Percentiles rank a stretch among this genome's conserved stretches.
Evolutionary conservation across 2,329 filamentous ascomycete genomes (phyloP).

Genomic region (Monilinia fructicola): DNA sequence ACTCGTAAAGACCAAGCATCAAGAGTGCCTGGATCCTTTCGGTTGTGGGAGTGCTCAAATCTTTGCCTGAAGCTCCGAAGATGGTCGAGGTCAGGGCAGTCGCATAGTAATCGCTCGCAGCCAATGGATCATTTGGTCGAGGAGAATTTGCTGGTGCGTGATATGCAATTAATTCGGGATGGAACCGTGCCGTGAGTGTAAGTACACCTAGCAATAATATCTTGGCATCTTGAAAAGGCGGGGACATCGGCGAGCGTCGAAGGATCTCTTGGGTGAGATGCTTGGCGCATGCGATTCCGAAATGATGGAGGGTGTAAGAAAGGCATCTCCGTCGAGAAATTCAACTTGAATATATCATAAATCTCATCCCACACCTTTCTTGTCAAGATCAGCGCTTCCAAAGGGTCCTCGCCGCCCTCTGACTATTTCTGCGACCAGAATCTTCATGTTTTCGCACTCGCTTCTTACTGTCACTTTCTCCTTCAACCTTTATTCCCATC

Average conservation of each 20-base stretch:
- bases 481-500: slow-evolving; percentile 36
- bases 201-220: slow-evolving; percentile 65
- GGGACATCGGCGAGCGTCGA: slow-evolving; percentile 26
- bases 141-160: slow-evolving; percentile 21
- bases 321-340: slow-evolving; percentile 70
- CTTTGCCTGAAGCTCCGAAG: slow-evolving; percentile 49
- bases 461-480: slow-evolving; percentile 50
- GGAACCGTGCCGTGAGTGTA: slow-evolving; percentile 68
- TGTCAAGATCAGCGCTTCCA: slow-evolving; percentile 62
- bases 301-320: slow-evolving; percentile 69
- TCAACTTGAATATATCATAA: slow-evolving; percentile 67
- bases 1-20: slow-evolving; percentile 71
- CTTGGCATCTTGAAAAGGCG: slow-evolving; percentile 48
- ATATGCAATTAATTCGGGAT: slow-evolving; percentile 58
- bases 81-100: slow-evolving; percentile 53
- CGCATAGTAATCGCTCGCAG: slow-evolving; percentile 65
- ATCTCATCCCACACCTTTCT: slow-evolving; percentile 66
- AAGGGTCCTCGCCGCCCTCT: slow-evolving; percentile 55
- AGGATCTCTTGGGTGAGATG: slow-evolving; percentile 41
- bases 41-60: slow-evolving; percentile 54
- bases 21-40: slow-evolving; percentile 66
- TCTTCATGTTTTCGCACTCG: slow-evolving; percentile 42
- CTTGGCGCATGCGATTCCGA: slow-evolving; percentile 51
- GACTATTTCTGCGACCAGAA: slow-evolving; percentile 39
- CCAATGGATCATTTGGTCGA: slow-evolving; percentile 48